These are phyloP conservation scores for Mortierella sp. DNA, from an alignment of 371 early-diverging fungal species.

Conservation along the genomic window DNA sequence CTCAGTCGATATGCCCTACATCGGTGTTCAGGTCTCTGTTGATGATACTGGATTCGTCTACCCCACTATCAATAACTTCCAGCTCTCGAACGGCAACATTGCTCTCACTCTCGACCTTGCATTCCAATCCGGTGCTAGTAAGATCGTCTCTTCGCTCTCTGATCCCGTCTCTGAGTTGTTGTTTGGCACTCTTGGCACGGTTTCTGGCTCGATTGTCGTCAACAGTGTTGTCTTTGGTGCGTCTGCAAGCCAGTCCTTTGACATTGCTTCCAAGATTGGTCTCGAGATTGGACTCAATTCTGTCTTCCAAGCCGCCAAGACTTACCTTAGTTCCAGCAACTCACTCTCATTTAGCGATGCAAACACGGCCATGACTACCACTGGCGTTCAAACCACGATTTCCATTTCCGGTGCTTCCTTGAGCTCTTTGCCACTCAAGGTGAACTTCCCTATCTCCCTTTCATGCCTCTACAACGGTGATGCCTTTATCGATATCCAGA, in stretches of 20 bases:
- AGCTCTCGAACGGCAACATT: constrained; percentile 52
- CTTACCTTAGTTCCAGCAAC: constrained; percentile 53
- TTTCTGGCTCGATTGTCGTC: constrained; percentile 41
- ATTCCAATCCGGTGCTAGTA: constrained; percentile 38
- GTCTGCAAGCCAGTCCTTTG: constrained; percentile 45
- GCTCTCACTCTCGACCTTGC: constrained; percentile 41
- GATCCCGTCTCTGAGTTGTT: constrained; percentile 42
- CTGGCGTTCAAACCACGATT: constrained; percentile 46
- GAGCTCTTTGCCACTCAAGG: constrained; percentile 43
- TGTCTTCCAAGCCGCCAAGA: constrained; percentile 51
- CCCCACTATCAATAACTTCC: constrained; percentile 53
- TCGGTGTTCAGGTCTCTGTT: constrained; percentile 36
- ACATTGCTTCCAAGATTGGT: constrained; percentile 50
- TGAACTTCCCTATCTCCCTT: constrained; percentile 52
- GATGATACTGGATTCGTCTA: constrained; percentile 35
- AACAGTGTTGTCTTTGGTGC: constrained; percentile 50
- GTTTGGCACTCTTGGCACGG: constrained; percentile 38
- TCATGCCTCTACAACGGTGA: constrained; percentile 26
- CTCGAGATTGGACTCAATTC: constrained; percentile 37
- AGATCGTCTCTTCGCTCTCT: constrained; percentile 43
- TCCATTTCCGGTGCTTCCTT: constrained; percentile 39
- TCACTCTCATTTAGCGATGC: constrained; percentile 42
- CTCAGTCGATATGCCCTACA: constrained; percentile 55
- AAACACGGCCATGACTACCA: constrained; percentile 50
- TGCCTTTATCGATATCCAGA: constrained; percentile 34